Evolutionary conservation across 164 flowering plant genomes (phyloP), one percentile per base, ranked within the genome.

Genomic region (Macadamia integrifolia): DNA sequence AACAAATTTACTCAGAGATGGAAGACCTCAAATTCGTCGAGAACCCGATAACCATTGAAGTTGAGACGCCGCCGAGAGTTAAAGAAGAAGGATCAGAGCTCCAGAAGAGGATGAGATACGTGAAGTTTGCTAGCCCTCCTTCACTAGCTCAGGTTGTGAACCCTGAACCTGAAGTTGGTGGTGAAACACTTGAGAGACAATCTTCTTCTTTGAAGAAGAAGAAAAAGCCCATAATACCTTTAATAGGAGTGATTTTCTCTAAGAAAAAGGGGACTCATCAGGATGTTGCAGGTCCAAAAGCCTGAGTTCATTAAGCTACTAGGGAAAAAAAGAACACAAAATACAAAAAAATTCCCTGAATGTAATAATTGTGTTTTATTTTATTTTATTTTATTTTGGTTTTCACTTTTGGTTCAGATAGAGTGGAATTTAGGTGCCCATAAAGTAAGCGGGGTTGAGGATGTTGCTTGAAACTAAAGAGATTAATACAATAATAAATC

Each of bases 101-200:
- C 53, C 80, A 81, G 35, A 87, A 83, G 81, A 88, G 83, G 73
- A 23, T 23, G 23, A 86, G 87, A 75, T 87, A 84, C 13, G 91
- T 89, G 30, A 84, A 76, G 49, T 89, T 87, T 60, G 88, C 89
- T 0, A 82, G 81, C 42, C 83, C 94, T 58, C 91, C 90, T 63
- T 68, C 81, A 10, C 43, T 88, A 48, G 74, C 88, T 55, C 68
- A 53, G 60, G 76, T 84, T 18, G 66, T 78, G 7, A 67, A 30
- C 74, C 63, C 69, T 13, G 79, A 79, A 14, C 60, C 23, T 23
- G 23, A 23, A 23, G 23, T 23, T 23, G 23, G 29, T 29, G 67
- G 49, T 14, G 70, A 72, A 58, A 70, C 70, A 48, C 63, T 67
- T 2, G 72, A 72, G 29, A 76, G 60, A 68, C 70, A 65, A 23